Percentiles rank a stretch among this genome's conserved stretches.
Conservation (phyloP, 2,329 filamentous ascomycete genomes). For the Exophiala viscosa region DNA sequence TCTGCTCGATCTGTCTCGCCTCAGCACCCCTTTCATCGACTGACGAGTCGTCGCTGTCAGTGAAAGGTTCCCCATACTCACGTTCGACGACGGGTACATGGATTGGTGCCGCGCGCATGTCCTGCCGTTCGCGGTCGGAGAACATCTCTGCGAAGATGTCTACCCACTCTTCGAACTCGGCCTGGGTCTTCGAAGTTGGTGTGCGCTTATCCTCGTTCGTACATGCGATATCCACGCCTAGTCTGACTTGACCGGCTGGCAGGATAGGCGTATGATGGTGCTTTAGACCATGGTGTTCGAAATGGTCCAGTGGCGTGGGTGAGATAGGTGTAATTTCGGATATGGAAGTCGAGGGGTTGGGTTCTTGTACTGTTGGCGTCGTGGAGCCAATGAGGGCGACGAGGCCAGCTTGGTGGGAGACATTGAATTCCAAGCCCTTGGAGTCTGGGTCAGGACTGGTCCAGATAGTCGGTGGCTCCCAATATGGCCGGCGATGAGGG, state of each 20-base stretch:
- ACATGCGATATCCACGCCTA: conserved; percentile 62
- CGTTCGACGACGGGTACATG: conserved; percentile 37
- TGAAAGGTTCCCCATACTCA: conserved; percentile 21
- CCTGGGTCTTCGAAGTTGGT: conserved; percentile 45
- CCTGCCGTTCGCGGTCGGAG: conserved; percentile 51
- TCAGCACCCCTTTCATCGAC: conserved; percentile 6
- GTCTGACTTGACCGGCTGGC: conserved; percentile 14
- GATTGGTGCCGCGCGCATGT: conserved; percentile 46
- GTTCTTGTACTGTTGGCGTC: conserved; percentile 25
- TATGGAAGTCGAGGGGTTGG: conserved; percentile 3
- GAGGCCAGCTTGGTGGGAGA: conserved; percentile 61
- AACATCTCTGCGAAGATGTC: conserved; percentile 60
- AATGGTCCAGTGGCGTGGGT: conserved; percentile 1
- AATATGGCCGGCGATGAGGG: conserved; percentile 52
- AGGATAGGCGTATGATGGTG: conserved; percentile 12
- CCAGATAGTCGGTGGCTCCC: conserved; percentile 39
- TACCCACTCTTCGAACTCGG: conserved; percentile 55
- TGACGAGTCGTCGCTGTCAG: conserved; percentile 2
- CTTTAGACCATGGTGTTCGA: conserved; percentile 10
- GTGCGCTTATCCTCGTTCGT: conserved; percentile 53
- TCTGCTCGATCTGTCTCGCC: conserved; percentile 48
- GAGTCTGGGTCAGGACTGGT: neutral
- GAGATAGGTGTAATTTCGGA: conserved; percentile 10
- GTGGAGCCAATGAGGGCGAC: conserved; percentile 55
- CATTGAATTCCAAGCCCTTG: conserved; percentile 57